Base-by-base conservation (phyloP, 768 basidiomycete species). In the Baorangia bicolor region DNA sequence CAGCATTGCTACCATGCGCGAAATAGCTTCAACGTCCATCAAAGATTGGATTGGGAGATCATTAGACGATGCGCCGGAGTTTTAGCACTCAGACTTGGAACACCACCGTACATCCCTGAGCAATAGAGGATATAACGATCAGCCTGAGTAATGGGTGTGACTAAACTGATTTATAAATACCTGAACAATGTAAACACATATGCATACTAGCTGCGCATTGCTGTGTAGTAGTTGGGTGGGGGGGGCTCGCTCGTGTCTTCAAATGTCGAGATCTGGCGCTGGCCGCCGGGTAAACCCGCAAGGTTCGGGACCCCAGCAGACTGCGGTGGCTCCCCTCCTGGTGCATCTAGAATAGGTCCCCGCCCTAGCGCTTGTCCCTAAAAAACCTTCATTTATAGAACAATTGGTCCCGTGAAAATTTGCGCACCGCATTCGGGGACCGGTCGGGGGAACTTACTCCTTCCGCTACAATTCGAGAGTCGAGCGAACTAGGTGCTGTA, bases 141-240 rank as follows among this genome's bases (percentile, higher is more conserved):
- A 20, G 28, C 8, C n/a, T 5, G 35, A 8, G 11, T 18, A 38
- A 53, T 8, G 37, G 51, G 9, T 7, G 30, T 31, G 13, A 35
- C 5, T 5, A 21, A 27, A 30, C 16, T 28, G 21, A 13, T 23
- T 20, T 13, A 14, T 10, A 31, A 52, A 25, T 42, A 33, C 20
- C 18, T 27, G 30, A n/a, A 18, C 18, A 13, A 33, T 16, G 9
- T 11, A 18, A 21, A 31, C 2, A 16, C 3, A 9, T 42, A 23
- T 23, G 9, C 14, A 28, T n/a, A 16, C 34, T 14, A 30, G 16
- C 31, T 21, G 23, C 44, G 53, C 50, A 55, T 35, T 31, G 53
- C 68, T n/a, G 58, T 61, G 25, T 53, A 48, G 34, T 69, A 69
- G 41, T 48, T 31, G 0, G 68, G 67, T 27, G n/a, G n/a, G n/a